phyloP scores from a whole-genome alignment of 192 early-diverging fungal species.

The Podila horticola region DNA sequence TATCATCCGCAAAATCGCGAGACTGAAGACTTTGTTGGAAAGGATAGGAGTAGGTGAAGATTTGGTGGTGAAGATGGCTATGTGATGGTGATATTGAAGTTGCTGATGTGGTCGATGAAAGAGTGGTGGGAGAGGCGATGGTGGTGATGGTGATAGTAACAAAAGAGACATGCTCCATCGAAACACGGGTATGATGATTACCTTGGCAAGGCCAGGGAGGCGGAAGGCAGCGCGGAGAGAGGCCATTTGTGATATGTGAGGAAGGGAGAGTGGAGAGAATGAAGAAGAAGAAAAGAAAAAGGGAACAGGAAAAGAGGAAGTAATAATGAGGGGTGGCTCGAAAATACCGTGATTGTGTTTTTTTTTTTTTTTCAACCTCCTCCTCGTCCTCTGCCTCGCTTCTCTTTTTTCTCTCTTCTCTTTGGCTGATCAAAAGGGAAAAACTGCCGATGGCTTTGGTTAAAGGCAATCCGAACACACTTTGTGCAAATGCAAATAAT shows the following conservation, averaged over 20 bases:
- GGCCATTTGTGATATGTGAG: constrained; percentile 33
- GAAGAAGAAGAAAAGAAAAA: neutral
- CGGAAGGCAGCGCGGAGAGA: constrained; percentile 53
- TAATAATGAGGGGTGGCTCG: neutral
- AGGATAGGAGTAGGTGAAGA: neutral
- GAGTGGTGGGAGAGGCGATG: neutral
- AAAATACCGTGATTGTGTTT: neutral
- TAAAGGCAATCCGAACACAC: too few relatives aligned
- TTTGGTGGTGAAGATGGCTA: neutral
- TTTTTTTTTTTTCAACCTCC: constrained; percentile 7
- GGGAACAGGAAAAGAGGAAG: constrained; percentile 9
- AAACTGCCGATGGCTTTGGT: too few relatives aligned
- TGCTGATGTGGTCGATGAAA: neutral
- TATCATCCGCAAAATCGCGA: neutral
- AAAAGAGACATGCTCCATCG: neutral
- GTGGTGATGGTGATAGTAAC: neutral
- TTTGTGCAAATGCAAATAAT: too few relatives aligned
- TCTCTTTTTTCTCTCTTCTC: neutral
- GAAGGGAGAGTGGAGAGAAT: neutral
- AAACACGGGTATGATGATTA: constrained; percentile 1
- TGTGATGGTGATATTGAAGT: neutral
- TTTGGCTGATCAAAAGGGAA: neutral
- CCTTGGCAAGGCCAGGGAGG: constrained; percentile 53
- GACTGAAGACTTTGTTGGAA: neutral
- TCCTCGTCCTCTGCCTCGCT: neutral